Evolutionary conservation across 179 eudicot species (phyloP).

Genomic region (Nepenthes alata): DNA sequence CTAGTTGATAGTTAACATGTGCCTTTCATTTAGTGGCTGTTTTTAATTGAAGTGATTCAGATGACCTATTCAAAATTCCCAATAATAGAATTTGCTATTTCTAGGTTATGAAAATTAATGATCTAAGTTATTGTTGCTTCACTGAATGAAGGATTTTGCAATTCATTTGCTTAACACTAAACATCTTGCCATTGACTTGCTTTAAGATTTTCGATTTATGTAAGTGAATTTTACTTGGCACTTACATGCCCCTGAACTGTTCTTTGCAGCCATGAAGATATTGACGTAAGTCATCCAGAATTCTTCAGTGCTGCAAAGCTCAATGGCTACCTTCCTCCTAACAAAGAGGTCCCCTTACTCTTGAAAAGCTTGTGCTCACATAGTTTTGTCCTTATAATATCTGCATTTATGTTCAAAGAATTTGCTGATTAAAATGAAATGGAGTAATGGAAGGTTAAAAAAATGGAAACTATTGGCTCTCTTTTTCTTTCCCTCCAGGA

Average conservation of each 20-base stretch:
- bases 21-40: too few species aligned
- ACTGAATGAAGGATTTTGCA: too few species aligned
- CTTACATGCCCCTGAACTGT: neutral
- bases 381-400: neutral
- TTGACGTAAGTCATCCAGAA: slow-evolving; percentile 97
- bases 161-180: too few species aligned
- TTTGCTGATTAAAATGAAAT: neutral
- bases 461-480: too few species aligned
- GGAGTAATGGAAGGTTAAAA: too few species aligned
- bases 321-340: slow-evolving; percentile 92
- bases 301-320: slow-evolving; percentile 80
- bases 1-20: too few species aligned
- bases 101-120: too few species aligned
- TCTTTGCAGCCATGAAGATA: slow-evolving; percentile 73
- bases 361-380: slow-evolving; percentile 5
- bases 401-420: neutral
- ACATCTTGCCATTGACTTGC: neutral
- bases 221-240: neutral
- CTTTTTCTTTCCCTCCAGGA: slow-evolving; percentile 39
- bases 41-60: too few species aligned
- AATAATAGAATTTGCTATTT: too few species aligned
- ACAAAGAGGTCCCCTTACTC: slow-evolving; percentile 59
- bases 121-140: too few species aligned
- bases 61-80: too few species aligned
- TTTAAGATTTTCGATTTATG: neutral